Conservation (phyloP, 139 green algal species). For the Picochlorum sp. region DNA sequence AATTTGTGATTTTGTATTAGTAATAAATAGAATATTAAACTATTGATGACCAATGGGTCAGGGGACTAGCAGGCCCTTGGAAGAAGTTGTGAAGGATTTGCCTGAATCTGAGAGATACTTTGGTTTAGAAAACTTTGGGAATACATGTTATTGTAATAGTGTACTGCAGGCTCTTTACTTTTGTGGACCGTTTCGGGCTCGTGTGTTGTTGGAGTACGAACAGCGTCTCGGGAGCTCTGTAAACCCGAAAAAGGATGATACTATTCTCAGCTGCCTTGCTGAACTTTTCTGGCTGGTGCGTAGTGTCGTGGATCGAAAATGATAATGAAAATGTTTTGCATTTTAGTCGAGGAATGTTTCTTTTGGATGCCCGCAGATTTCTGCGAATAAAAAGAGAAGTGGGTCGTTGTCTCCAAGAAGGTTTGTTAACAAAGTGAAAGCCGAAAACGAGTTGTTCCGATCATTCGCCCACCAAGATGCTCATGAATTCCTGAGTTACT, state of each 20-base stretch:
- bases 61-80: constrained; percentile 17
- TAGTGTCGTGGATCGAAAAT: background rate
- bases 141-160: constrained; percentile 98
- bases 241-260: constrained; percentile 52
- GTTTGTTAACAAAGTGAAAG: constrained; percentile 84
- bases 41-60: constrained; percentile 18
- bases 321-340: background rate
- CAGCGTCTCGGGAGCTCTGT: constrained; percentile 12
- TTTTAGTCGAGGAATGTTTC: background rate
- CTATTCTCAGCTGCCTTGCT: constrained; percentile 77
- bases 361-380: constrained; percentile 51
- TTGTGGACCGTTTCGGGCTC: constrained; percentile 72
- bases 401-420: constrained; percentile 77
- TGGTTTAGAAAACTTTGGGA: constrained; percentile 98
- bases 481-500: constrained; percentile 95
- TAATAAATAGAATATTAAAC: background rate
- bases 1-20: too few species aligned
- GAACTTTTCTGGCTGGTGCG: constrained; percentile 78
- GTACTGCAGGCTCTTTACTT: constrained; percentile 93
- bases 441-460: constrained; percentile 92
- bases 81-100: constrained; percentile 42
- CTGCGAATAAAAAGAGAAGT: constrained; percentile 69
- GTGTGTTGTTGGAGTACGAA: constrained; percentile 68
- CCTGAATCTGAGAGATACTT: constrained; percentile 82
- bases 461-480: constrained; percentile 97